Evolutionary conservation across 805 yeast species (phyloP).

Genomic region (Sungouiella thailandica): DNA sequence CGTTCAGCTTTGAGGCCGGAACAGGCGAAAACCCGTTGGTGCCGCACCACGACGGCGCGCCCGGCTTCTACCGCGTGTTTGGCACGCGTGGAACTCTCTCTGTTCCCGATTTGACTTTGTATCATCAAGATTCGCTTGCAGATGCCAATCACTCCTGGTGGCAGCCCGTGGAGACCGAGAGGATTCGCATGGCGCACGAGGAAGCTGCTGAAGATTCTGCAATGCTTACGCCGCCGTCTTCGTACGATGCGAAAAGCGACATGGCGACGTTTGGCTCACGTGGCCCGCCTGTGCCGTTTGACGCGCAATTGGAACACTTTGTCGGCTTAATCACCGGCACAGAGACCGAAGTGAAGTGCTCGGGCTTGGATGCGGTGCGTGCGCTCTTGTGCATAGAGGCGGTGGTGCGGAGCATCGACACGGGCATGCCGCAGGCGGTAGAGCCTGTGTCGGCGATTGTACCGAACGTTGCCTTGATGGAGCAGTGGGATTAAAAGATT

Average conservation of each 20-base stretch:
- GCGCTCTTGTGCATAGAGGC: conserved; percentile 34
- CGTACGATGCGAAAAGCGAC: conserved; percentile 20
- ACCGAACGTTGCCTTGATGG: background rate
- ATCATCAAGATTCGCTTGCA: conserved; percentile 23
- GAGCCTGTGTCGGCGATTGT: conserved; percentile 1
- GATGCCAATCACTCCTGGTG: conserved; percentile 24
- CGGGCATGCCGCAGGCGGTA: conserved; percentile 23
- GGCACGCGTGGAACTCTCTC: conserved; percentile 37
- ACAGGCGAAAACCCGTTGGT: conserved; percentile 42
- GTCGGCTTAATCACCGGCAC: conserved; percentile 27
- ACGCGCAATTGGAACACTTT: conserved; percentile 35
- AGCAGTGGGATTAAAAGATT: no score
- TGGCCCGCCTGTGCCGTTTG: conserved; percentile 28
- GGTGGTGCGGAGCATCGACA: conserved; percentile 25
- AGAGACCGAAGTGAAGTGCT: conserved; percentile 23
- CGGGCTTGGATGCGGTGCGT: conserved; percentile 30
- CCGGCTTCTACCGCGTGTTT: conserved; percentile 36
- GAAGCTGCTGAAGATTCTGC: conserved; percentile 5
- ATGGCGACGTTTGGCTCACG: conserved; percentile 1
- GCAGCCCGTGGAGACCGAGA: conserved; percentile 20
- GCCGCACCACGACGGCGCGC: conserved; percentile 24
- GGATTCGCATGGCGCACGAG: conserved; percentile 14
- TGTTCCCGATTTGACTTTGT: conserved; percentile 36
- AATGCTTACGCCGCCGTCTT: conserved; percentile 26
- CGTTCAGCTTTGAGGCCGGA: conserved; percentile 37